These are phyloP conservation scores for rapeseed (Brassica napus) DNA, from an alignment of 345 rosid genomes.

Conservation along the genomic window Da-Ae NC_063443.1:13158001-13158500, in stretches of 20 bases:
- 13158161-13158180: conserved; percentile 60
- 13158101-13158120: conserved; percentile 69
- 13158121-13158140: conserved; percentile 75
- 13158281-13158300: conserved; percentile 71
- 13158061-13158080: conserved; percentile 46
- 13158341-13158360: conserved; percentile 68
- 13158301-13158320: conserved; percentile 51
- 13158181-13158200: conserved; percentile 68
- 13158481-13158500: conserved; percentile 4
- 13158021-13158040: conserved; percentile 20
- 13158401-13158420: not conserved
- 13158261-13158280: conserved; percentile 63
- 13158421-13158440: not conserved
- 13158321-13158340: conserved; percentile 81
- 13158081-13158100: conserved; percentile 74
- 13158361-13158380: conserved; percentile 1
- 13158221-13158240: conserved; percentile 87
- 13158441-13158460: not conserved
- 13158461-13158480: not conserved
- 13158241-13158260: conserved; percentile 76
- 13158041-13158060: conserved; percentile 33
- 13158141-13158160: conserved; percentile 57
- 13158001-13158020: not conserved
- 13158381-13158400: not conserved
- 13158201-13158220: conserved; percentile 47